Conservation (phyloP, 345 rosid genomes). For the Psidium friedrichsthalianum region DNA sequence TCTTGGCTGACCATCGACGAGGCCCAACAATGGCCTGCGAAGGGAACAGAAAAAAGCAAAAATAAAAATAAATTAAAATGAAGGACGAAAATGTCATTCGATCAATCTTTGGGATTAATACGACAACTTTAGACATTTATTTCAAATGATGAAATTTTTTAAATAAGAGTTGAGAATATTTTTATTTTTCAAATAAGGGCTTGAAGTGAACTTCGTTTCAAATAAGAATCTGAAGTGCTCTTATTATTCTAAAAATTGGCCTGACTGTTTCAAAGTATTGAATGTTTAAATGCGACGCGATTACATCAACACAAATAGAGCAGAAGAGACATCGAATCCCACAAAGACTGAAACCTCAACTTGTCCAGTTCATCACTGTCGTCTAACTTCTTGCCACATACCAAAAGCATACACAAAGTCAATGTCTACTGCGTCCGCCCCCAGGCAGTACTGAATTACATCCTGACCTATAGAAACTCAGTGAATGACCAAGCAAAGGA, state of each 20-base stretch:
- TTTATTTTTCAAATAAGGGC: too few species aligned
- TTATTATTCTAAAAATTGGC: neutral
- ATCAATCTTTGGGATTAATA: too few species aligned
- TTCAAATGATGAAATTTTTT: too few species aligned
- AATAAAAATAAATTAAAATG: too few species aligned
- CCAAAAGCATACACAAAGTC: neutral
- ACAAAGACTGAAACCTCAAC: neutral
- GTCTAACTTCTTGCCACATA: neutral
- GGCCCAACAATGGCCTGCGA: too few species aligned
- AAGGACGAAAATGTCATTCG: too few species aligned
- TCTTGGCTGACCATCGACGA: too few species aligned
- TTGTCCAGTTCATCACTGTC: neutral
- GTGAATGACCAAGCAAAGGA: neutral
- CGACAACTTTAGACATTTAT: fast-evolving
- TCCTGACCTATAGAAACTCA: neutral
- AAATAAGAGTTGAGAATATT: too few species aligned
- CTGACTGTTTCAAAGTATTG: neutral
- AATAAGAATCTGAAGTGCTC: too few species aligned
- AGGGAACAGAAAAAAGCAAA: too few species aligned
- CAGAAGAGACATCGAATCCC: neutral
- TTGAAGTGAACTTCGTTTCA: too few species aligned
- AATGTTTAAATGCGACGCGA: neutral
- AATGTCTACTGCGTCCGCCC: neutral
- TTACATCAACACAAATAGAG: neutral
- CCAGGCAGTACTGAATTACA: neutral